A percentile compares a stretch with the other conserved stretches of the same genome.
phyloP scores from a whole-genome alignment of 2,329 filamentous ascomycete genomes.

The Pyrenophora teres region DNA sequence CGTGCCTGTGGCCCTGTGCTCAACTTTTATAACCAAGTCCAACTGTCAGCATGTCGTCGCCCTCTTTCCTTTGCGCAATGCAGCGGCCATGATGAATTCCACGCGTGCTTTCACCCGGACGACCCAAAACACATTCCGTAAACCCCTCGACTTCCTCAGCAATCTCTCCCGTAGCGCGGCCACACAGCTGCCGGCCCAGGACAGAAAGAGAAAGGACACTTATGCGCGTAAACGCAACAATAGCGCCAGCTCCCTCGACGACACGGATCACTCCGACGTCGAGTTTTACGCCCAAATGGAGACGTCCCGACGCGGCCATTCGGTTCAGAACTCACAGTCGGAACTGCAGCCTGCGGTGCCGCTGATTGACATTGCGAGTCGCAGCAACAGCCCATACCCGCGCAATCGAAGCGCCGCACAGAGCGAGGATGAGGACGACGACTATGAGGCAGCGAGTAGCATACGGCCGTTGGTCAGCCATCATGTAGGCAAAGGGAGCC shows the following conservation, averaged over 20 bases:
- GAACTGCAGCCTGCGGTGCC: slow-evolving; percentile 50
- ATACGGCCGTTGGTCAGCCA: slow-evolving; percentile 47
- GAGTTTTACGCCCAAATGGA: slow-evolving; percentile 43
- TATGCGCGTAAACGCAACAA: slow-evolving; percentile 37
- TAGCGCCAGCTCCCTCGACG: slow-evolving; percentile 45
- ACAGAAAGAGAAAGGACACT: slow-evolving; percentile 24
- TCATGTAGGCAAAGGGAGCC: slow-evolving; percentile 35
- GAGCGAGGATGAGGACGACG: slow-evolving; percentile 56
- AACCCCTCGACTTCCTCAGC: slow-evolving; percentile 44
- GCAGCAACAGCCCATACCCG: slow-evolving; percentile 53
- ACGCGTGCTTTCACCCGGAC: slow-evolving; percentile 41
- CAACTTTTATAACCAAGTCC: slow-evolving; percentile 11
- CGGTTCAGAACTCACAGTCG: slow-evolving; percentile 39
- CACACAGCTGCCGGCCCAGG: slow-evolving; percentile 17
- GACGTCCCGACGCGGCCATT: slow-evolving; percentile 28
- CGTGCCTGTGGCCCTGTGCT: slow-evolving; percentile 27
- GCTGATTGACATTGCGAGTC: slow-evolving; percentile 50
- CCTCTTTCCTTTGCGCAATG: slow-evolving; percentile 31
- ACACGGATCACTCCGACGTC: slow-evolving; percentile 43
- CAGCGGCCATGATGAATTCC: slow-evolving; percentile 40
- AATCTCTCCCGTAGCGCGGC: slow-evolving; percentile 30
- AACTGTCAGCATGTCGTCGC: slow-evolving; percentile 17
- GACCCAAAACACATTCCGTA: slow-evolving; percentile 38
- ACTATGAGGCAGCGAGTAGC: slow-evolving; percentile 43
- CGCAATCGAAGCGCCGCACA: slow-evolving; percentile 49